Evolutionary conservation across 805 yeast species (phyloP), one percentile per base, ranked within the genome.

Genomic region (Teunomyces cretensis): DNA sequence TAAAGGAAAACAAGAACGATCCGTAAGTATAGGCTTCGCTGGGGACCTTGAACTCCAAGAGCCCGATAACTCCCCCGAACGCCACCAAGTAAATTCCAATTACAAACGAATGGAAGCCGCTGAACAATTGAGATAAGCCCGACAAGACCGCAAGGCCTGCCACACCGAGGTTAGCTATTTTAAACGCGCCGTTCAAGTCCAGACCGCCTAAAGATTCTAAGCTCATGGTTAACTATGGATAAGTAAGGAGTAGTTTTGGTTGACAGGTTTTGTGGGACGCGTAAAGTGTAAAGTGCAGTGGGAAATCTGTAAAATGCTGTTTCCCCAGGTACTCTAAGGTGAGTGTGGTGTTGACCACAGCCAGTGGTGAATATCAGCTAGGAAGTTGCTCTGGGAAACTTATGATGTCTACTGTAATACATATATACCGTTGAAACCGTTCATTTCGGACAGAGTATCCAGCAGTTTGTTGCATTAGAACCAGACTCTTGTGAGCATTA

Each of bases 1-100:
- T 61, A 53, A 83, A 84, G 24, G 86, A 81, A 58, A 81, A 84
- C 53, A 83, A 73, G 48, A 84, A 83, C 2, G 88, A 82, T 6
- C 81, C 86, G 55, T 80, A 86, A 5, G 79, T 72, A 53, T 79
- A 75, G n/a, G 86, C 76, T 49, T 80, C 78, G 4, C 84, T 75
- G 13, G 88, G 83, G 11, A 74, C 75, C 27, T 63, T 63, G 58
- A 78, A 78, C 57, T 79, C 84, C 62, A 80, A 64, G 38, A 71
- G 67, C 7, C 81, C 79, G 43, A 84, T 75, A 7, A 71, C 68
- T 3, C 65, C 69, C 16, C 90, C 87, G 39, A 83, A 67, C 4
- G 69, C 68, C 24, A 82, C 66, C 15, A 84, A 68, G 57, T 75
- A 83, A n/a, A 84, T 37, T 1, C 87, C 86, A 40, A 80, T 67